phyloP scores from a whole-genome alignment of 495 filamentous ascomycete genomes.

The Ascodesmis nigricans region DNA sequence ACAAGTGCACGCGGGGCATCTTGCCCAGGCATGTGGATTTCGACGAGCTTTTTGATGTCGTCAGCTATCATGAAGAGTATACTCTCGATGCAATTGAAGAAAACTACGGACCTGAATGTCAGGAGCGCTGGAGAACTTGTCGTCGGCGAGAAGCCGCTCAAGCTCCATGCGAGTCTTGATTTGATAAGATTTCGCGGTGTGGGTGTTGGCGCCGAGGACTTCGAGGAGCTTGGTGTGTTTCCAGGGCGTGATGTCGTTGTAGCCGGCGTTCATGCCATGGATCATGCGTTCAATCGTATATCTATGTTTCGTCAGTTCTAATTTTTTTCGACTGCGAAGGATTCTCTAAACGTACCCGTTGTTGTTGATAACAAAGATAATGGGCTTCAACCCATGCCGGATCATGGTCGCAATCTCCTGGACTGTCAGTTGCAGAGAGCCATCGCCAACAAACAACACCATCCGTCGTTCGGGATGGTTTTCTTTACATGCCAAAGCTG shows the following conservation, averaged over 20 bases:
- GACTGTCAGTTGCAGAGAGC: conserved; percentile 60
- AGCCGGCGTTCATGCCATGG: conserved; percentile 50
- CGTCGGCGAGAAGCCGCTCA: conserved; percentile 40
- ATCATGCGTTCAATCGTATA: conserved; percentile 50
- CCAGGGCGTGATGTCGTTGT: conserved; percentile 67
- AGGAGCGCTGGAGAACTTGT: conserved; percentile 34
- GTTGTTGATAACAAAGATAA: conserved; percentile 59
- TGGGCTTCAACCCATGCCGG: conserved; percentile 49
- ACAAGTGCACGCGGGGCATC: conserved; percentile 56
- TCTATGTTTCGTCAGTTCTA: conserved; percentile 7
- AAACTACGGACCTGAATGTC: conserved; percentile 21
- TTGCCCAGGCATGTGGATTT: conserved; percentile 64
- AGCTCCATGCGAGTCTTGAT: conserved; percentile 51
- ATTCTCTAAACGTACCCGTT: conserved; percentile 31
- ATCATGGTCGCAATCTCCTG: conserved; percentile 82
- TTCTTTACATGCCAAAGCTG: conserved; percentile 49
- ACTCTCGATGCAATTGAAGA: conserved; percentile 7
- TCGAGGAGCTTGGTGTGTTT: conserved; percentile 42
- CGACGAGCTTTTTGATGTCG: conserved; percentile 43
- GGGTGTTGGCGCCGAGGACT: conserved; percentile 41
- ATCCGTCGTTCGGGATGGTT: conserved; percentile 30
- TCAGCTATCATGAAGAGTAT: conserved; percentile 14
- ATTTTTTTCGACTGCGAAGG: too few species aligned
- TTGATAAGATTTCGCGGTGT: conserved; percentile 39
- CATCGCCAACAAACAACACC: conserved; percentile 74